A percentile compares a stretch with the other conserved stretches of the same genome.
These are phyloP conservation scores for Uronychia setigera DNA, from an alignment of 73 alveolate genomes.

Conservation along the genomic window DNA sequence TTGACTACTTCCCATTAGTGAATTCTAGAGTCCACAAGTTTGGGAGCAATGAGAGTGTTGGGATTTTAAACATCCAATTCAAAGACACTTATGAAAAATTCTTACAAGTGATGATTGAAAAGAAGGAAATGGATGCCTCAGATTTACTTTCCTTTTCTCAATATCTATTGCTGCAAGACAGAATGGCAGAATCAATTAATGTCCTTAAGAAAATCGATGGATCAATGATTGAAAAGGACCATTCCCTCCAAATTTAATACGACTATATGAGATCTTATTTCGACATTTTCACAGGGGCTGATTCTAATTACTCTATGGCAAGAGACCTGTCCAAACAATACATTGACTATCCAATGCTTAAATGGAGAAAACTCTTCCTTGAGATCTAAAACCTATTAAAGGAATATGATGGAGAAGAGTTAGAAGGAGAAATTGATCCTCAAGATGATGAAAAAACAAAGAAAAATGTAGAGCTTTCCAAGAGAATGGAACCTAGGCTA, in stretches of 20 bases:
- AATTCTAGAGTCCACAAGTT: slow-evolving; percentile 92
- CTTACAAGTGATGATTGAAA: slow-evolving; percentile 7
- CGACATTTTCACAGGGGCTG: slow-evolving; percentile 46
- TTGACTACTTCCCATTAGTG: slow-evolving; percentile 91
- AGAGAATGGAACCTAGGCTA: slow-evolving; percentile 64
- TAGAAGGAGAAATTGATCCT: slow-evolving; percentile 41
- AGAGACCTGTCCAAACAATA: slow-evolving; percentile 71
- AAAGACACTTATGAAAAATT: slow-evolving; percentile 34
- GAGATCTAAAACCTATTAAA: slow-evolving; percentile 70
- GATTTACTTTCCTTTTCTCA: slow-evolving; percentile 23
- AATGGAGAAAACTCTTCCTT: slow-evolving; percentile 82
- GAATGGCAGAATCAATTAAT: slow-evolving; percentile 71
- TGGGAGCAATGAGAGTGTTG: slow-evolving; percentile 48
- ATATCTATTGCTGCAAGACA: slow-evolving; percentile 48
- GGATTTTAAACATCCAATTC: slow-evolving; percentile 38
- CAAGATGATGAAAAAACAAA: slow-evolving; percentile 46
- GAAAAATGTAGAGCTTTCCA: slow-evolving; percentile 60
- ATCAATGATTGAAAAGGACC: slow-evolving; percentile 9
- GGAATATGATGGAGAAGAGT: slow-evolving; percentile 68
- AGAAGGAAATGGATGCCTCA: background rate
- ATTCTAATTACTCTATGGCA: slow-evolving; percentile 71
- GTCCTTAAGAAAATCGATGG: slow-evolving; percentile 34
- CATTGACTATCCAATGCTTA: slow-evolving; percentile 70
- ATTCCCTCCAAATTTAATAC: slow-evolving; percentile 20
- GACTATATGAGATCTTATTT: slow-evolving; percentile 34